Percentiles rank a stretch among this genome's conserved stretches.
These are phyloP conservation scores for Gilbertella persicaria DNA, from an alignment of 371 early-diverging fungal genomes.

Conservation along the genomic window DNA sequence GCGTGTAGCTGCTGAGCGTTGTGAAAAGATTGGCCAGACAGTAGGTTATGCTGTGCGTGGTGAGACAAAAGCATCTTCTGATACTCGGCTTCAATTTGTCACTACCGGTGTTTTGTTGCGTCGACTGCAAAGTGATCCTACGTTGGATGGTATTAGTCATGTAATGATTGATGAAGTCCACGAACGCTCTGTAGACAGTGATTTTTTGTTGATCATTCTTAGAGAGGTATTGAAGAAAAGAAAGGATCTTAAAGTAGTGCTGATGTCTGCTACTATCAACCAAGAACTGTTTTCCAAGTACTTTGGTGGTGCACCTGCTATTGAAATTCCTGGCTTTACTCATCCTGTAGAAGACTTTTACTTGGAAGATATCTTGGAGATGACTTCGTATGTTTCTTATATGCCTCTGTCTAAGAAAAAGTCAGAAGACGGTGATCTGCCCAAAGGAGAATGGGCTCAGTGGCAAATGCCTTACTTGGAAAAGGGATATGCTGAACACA, in stretches of 20 bases:
- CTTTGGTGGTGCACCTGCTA: conserved; percentile 63
- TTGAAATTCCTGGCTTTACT: conserved; percentile 79
- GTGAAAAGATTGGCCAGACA: conserved; percentile 52
- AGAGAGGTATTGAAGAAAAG: conserved; percentile 55
- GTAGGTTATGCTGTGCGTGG: conserved; percentile 68
- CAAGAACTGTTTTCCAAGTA: conserved; percentile 62
- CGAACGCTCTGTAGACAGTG: conserved; percentile 73
- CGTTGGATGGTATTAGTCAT: conserved; percentile 61
- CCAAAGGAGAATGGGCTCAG: conserved; percentile 33
- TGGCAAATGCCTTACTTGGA: conserved; percentile 50
- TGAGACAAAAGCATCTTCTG: conserved; percentile 56
- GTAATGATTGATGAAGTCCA: conserved; percentile 85
- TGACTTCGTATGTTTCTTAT: conserved; percentile 46
- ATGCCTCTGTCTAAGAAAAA: conserved; percentile 36
- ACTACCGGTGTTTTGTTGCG: conserved; percentile 86
- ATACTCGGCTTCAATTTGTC: conserved; percentile 79
- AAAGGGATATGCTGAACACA: conserved; percentile 48
- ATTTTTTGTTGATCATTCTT: conserved; percentile 62
- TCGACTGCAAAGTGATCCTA: conserved; percentile 72
- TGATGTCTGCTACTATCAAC: conserved; percentile 86
- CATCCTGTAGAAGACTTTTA: conserved; percentile 77
- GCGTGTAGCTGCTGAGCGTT: conserved; percentile 75
- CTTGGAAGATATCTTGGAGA: conserved; percentile 61
- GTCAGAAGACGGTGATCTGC: conserved; percentile 22
- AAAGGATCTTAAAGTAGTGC: conserved; percentile 56